Conservation (phyloP, 2,329 filamentous ascomycete species). For the Aaosphaeria pasadenensis region DNA sequence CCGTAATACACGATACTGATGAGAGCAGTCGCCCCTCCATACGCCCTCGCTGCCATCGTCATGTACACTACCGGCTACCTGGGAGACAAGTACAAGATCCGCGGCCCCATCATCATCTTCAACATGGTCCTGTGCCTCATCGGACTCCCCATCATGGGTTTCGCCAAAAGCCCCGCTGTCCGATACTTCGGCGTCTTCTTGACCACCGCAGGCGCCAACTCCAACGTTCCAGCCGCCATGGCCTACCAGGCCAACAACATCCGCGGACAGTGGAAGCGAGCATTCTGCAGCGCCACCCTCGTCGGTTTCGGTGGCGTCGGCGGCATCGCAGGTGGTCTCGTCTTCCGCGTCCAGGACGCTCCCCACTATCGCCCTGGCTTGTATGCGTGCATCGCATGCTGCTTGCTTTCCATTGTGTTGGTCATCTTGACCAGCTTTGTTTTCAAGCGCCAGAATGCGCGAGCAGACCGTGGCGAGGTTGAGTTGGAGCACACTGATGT, state of each 20-base stretch:
- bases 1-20: neutral
- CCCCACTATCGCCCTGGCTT: neutral
- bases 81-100: slow-evolving; percentile 64
- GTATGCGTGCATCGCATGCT: slow-evolving; percentile 19
- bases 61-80: slow-evolving; percentile 57
- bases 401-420: slow-evolving; percentile 34
- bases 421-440: slow-evolving; percentile 29
- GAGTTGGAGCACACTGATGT: slow-evolving; percentile 39
- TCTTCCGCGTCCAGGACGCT: slow-evolving; percentile 1
- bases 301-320: slow-evolving; percentile 49
- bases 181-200: slow-evolving; percentile 76
- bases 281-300: slow-evolving; percentile 71
- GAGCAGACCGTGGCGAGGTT: slow-evolving; percentile 40
- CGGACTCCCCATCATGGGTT: slow-evolving; percentile 72
- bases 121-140: slow-evolving; percentile 66
- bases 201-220: slow-evolving; percentile 71
- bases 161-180: slow-evolving; percentile 52
- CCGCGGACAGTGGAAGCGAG: slow-evolving; percentile 84
- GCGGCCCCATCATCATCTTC: slow-evolving; percentile 63
- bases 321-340: neutral
- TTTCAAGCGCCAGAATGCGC: slow-evolving; percentile 35
- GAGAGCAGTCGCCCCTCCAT: slow-evolving; percentile 49
- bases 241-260: slow-evolving; percentile 87
- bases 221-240: slow-evolving; percentile 72
- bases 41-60: slow-evolving; percentile 33